These are phyloP conservation scores for Neophaeococcomyces aloes DNA, from an alignment of 2,329 filamentous ascomycete genomes.

Conservation along the genomic window DNA sequence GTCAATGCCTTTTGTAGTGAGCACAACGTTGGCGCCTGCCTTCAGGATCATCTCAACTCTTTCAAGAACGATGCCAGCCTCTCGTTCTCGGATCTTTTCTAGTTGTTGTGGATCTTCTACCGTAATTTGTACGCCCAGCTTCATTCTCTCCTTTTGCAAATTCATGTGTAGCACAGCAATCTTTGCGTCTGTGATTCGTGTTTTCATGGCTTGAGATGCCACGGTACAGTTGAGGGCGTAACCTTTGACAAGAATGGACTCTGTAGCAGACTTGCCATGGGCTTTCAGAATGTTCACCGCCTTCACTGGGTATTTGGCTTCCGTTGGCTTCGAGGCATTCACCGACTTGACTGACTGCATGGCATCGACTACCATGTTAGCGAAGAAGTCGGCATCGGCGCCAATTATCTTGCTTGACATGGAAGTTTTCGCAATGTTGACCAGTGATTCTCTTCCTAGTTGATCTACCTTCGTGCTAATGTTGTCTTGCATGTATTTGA, in stretches of 20 bases:
- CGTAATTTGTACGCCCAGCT: constrained; percentile 95
- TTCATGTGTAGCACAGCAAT: constrained; percentile 98
- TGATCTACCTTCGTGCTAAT: constrained; percentile 91
- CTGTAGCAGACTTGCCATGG: constrained; percentile 81
- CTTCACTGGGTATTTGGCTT: constrained; percentile 96
- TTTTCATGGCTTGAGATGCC: constrained; percentile 95
- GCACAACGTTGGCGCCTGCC: constrained; percentile 86
- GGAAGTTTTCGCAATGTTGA: constrained; percentile 95
- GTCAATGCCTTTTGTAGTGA: constrained; percentile 98
- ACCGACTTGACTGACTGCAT: constrained; percentile 90
- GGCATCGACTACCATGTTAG: constrained; percentile 92
- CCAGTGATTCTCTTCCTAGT: constrained; percentile 75
- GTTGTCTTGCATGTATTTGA: constrained; percentile 99
- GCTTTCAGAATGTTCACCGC: constrained; percentile 98
- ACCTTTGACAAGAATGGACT: constrained; percentile 86
- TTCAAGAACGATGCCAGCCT: constrained; percentile 87
- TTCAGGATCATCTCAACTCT: constrained; percentile 96
- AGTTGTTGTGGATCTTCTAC: constrained; percentile 95
- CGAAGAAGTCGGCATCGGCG: constrained; percentile 88
- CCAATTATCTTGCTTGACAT: constrained; percentile 99
- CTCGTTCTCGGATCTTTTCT: constrained; percentile 89
- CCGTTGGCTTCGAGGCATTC: constrained; percentile 62
- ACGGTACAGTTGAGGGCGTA: constrained; percentile 98
- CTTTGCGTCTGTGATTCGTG: constrained; percentile 82
- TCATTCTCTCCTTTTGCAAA: constrained; percentile 97